These are phyloP conservation scores for Crepidotus variabilis DNA, from an alignment of 768 basidiomycete genomes.

Conservation along the genomic window DNA sequence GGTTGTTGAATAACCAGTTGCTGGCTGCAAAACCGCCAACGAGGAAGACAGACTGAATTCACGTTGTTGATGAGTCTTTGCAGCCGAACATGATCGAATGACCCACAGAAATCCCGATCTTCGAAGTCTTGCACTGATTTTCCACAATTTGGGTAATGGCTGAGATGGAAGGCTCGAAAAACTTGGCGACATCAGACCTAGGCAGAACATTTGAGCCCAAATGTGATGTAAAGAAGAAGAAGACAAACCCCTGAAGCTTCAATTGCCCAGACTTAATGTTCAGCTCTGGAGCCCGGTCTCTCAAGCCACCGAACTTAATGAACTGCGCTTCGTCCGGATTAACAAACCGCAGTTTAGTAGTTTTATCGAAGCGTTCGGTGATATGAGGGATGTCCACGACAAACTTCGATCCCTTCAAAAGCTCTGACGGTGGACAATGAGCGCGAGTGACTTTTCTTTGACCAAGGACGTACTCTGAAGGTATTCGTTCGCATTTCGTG, in stretches of 20 bases:
- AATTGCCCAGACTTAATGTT: conserved; percentile 44
- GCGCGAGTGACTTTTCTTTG: background rate
- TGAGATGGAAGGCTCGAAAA: conserved; percentile 24
- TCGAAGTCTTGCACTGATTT: conserved; percentile 10
- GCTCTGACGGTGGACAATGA: conserved; percentile 16
- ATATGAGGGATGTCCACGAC: conserved; percentile 38
- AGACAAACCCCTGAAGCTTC: conserved; percentile 33
- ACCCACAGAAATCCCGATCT: conserved; percentile 12
- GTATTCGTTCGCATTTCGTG: conserved; percentile 28
- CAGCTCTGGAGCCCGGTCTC: conserved; percentile 13
- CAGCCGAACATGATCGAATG: background rate
- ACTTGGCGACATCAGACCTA: conserved; percentile 19
- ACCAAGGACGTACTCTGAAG: conserved; percentile 26
- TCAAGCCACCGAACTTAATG: conserved; percentile 32
- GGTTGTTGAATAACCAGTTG: conserved; percentile 38
- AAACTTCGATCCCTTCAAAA: conserved; percentile 34
- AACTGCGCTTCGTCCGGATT: conserved; percentile 36
- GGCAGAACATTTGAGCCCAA: background rate
- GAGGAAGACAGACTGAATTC: conserved; percentile 33
- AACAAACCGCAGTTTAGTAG: conserved; percentile 42
- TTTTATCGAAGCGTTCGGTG: conserved; percentile 40
- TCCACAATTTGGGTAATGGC: conserved; percentile 20
- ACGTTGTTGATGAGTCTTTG: background rate
- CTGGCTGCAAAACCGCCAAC: conserved; percentile 52
- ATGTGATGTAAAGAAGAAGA: background rate